Conservation (phyloP, 1,284 basidiomycete genomes). For the Coriolopsis trogii region DNA sequence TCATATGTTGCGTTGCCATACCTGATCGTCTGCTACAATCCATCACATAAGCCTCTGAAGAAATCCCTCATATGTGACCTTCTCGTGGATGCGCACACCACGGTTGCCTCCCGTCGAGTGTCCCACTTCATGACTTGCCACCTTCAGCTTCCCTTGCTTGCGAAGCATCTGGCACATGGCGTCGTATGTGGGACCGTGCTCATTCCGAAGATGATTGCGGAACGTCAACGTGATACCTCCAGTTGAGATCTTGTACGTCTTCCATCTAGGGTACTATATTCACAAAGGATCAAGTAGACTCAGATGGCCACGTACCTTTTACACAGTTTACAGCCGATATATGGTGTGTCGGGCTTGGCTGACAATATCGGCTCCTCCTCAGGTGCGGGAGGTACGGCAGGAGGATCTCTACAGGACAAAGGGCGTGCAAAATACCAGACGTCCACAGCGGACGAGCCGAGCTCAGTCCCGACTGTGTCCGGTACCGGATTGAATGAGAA, state of each 20-base stretch:
- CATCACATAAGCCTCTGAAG: not conserved
- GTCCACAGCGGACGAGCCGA: too few relatives aligned
- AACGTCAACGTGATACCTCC: not conserved
- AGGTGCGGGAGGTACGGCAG: not conserved
- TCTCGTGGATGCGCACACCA: not conserved
- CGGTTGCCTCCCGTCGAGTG: not conserved
- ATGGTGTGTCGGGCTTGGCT: not conserved
- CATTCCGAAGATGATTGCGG: not conserved
- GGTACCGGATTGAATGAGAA: too few relatives aligned
- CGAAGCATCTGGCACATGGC: not conserved
- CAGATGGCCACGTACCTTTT: not conserved
- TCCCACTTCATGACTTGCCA: not conserved
- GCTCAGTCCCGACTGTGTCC: too few relatives aligned
- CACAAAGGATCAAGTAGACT: not conserved
- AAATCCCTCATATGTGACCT: not conserved
- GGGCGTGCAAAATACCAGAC: not conserved
- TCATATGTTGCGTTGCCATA: not conserved
- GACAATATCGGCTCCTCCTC: not conserved
- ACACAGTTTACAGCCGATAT: not conserved
- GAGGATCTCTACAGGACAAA: not conserved
- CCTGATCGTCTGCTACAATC: not conserved
- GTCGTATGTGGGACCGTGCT: not conserved
- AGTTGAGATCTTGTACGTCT: not conserved
- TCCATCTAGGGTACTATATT: not conserved
- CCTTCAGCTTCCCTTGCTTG: not conserved